Evolutionary conservation across 2,329 filamentous ascomycete genomes (phyloP).

Genomic region (Sporothrix inflata): DNA sequence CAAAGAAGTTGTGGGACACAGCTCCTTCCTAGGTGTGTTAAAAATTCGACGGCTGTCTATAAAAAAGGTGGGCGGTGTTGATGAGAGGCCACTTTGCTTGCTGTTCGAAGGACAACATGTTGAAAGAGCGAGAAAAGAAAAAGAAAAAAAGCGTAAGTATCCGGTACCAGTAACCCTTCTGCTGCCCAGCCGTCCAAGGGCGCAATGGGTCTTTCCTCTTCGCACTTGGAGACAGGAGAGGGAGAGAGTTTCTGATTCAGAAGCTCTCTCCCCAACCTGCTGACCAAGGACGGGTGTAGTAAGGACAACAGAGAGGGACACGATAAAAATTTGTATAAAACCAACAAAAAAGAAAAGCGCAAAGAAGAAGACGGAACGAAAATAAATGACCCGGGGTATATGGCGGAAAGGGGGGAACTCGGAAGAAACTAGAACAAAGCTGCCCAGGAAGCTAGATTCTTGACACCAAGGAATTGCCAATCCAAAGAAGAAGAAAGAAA

Average conservation of each 20-base stretch:
- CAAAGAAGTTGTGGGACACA: background rate
- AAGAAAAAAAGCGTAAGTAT: background rate
- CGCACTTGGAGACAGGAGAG: slow-evolving; percentile 2
- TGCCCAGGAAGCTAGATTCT: slow-evolving; percentile 12
- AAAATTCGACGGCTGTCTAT: slow-evolving; percentile 11
- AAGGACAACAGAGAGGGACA: background rate
- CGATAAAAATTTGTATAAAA: background rate
- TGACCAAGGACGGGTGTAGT: background rate
- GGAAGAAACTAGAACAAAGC: slow-evolving; percentile 2
- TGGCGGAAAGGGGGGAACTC: background rate
- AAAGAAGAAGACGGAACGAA: background rate
- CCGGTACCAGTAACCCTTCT: background rate
- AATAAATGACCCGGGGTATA: background rate
- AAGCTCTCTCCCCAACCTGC: background rate
- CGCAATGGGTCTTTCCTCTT: background rate
- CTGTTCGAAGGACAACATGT: background rate
- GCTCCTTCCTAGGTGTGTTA: background rate
- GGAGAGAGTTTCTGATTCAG: background rate
- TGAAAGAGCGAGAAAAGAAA: background rate
- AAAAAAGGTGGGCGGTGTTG: background rate
- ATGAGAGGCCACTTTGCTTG: slow-evolving; percentile 13
- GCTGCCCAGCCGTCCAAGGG: background rate
- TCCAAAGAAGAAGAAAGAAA: slow-evolving; percentile 3
- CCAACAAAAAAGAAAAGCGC: background rate
- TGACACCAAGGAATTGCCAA: slow-evolving; percentile 7